These are phyloP conservation scores for Fusarium penzigii DNA, from an alignment of 2,329 filamentous ascomycete genomes.

Conservation along the genomic window DNA sequence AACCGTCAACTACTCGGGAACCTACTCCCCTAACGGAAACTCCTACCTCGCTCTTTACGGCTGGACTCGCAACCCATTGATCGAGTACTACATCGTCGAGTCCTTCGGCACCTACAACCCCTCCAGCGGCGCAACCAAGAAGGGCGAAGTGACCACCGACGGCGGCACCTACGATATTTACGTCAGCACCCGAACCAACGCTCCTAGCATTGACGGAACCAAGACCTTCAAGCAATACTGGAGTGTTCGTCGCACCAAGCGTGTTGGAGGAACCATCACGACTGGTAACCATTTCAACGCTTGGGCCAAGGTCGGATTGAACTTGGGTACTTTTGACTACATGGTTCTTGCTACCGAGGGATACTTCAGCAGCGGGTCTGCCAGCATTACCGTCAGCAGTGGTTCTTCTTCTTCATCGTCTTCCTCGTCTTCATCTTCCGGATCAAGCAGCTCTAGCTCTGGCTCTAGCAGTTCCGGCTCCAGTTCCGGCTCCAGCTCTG, in stretches of 20 bases:
- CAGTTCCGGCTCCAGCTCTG: not conserved
- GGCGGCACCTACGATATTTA: conserved; percentile 40
- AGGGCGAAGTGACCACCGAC: conserved; percentile 36
- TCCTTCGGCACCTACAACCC: conserved; percentile 40
- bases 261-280: conserved; percentile 50
- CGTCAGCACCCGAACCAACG: conserved; percentile 38
- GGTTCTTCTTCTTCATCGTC: conserved; percentile 1
- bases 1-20: conserved; percentile 26
- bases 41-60: conserved; percentile 41
- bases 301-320: conserved; percentile 48
- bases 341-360: conserved; percentile 56
- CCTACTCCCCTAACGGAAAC: conserved; percentile 35
- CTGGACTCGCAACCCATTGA: conserved; percentile 38
- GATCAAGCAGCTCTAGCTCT: not conserved
- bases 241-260: conserved; percentile 50
- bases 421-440: not conserved
- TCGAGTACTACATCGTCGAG: conserved; percentile 43
- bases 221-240: conserved; percentile 53
- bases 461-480: not conserved
- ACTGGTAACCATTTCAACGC: conserved; percentile 53
- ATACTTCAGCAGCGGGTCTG: conserved; percentile 49
- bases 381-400: conserved; percentile 49
- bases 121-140: conserved; percentile 29
- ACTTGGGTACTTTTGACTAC: conserved; percentile 51
- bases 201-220: conserved; percentile 49